phyloP scores from a whole-genome alignment of 2,329 filamentous ascomycete genomes.

The Rhynchosporium secalis region DNA sequence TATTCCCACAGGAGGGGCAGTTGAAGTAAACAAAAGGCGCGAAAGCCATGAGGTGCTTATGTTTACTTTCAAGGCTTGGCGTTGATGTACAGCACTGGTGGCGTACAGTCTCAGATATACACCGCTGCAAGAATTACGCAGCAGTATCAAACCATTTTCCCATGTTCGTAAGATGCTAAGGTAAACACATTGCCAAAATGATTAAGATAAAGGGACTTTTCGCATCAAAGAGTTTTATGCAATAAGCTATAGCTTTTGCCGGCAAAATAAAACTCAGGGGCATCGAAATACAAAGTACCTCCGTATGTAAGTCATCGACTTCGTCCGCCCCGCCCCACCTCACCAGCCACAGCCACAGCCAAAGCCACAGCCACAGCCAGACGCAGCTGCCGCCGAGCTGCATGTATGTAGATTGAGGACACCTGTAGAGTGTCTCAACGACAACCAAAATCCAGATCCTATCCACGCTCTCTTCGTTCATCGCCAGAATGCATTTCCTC shows the following conservation, averaged over 20 bases:
- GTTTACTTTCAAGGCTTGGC: neutral
- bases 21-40: slow-evolving; percentile 12
- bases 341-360: slow-evolving; percentile 10
- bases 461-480: slow-evolving; percentile 13
- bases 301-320: too few species aligned
- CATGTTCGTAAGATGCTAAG: too few species aligned
- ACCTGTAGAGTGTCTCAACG: slow-evolving; percentile 7
- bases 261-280: too few species aligned
- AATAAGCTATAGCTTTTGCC: too few species aligned
- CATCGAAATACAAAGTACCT: too few species aligned
- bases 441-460: neutral
- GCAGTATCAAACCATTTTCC: neutral
- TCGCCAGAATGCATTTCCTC: slow-evolving; percentile 66
- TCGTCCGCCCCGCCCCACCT: neutral
- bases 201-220: too few species aligned
- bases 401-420: slow-evolving; percentile 1
- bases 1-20: neutral
- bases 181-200: too few species aligned
- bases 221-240: too few species aligned
- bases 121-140: neutral
- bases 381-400: slow-evolving; percentile 3
- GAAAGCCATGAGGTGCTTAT: neutral
- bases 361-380: slow-evolving; percentile 6
- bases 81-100: neutral
- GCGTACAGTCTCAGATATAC: neutral